Evolutionary conservation across 345 rosid genomes (phyloP).

Genomic region (Boechera stricta): DNA sequence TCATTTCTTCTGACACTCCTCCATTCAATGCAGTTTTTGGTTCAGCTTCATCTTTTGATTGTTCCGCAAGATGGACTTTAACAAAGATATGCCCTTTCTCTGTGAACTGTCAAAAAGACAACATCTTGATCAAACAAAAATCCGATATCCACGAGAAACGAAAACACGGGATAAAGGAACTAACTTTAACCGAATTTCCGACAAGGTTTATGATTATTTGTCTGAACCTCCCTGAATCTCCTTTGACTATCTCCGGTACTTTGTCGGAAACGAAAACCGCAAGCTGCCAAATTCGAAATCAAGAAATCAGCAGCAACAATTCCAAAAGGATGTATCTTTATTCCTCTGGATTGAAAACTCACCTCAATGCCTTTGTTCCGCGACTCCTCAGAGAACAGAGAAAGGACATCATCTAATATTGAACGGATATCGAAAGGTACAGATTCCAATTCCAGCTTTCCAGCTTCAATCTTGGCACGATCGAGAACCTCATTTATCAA

Average conservation of each 20-base stretch:
- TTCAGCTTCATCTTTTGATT: constrained; percentile 50
- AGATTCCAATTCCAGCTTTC: constrained; percentile 85
- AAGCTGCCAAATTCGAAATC: constrained; percentile 56
- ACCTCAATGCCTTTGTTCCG: constrained; percentile 93
- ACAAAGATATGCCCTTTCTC: constrained; percentile 94
- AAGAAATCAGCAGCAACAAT: constrained; percentile 24
- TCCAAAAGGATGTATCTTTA: neutral
- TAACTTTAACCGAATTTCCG: constrained; percentile 95
- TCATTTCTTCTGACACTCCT: constrained; percentile 56
- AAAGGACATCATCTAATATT: constrained; percentile 94
- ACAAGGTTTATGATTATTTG: constrained; percentile 95
- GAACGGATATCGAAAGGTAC: constrained; percentile 82
- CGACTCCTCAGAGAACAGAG: constrained; percentile 93
- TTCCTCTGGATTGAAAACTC: neutral
- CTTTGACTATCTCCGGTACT: constrained; percentile 84
- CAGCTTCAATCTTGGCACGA: constrained; percentile 97
- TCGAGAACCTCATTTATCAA: constrained; percentile 98
- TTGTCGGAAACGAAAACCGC: constrained; percentile 87
- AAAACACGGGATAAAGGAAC: constrained; percentile 31
- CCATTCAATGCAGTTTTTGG: constrained; percentile 56
- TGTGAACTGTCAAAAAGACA: constrained; percentile 69
- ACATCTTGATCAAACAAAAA: constrained; percentile 24
- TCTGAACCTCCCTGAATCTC: constrained; percentile 97
- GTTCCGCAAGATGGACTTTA: constrained; percentile 80
- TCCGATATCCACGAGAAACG: neutral